Evolutionary conservation across 2,329 filamentous ascomycete genomes (phyloP).

Genomic region (Neonectria magnoliae): DNA sequence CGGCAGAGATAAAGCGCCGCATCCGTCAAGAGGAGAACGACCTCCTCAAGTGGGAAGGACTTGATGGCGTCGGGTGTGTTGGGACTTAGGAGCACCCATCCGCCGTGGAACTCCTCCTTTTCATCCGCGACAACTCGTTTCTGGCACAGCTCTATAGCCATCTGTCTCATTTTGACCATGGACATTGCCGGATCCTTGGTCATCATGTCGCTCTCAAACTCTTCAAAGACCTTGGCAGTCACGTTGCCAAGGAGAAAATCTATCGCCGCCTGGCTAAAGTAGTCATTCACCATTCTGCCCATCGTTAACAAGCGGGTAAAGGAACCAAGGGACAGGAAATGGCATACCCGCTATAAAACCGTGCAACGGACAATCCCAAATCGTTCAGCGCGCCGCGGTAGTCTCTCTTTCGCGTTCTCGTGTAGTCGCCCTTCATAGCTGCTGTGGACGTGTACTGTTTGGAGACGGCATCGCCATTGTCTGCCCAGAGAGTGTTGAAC

Average conservation of each 20-base stretch:
- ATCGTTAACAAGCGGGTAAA: conserved; percentile 22
- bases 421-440: conserved; percentile 96
- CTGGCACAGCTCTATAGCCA: conserved; percentile 88
- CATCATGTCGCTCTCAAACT: conserved; percentile 95
- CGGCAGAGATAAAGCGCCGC: conserved; percentile 87
- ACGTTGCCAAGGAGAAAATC: conserved; percentile 94
- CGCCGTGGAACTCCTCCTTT: conserved; percentile 85
- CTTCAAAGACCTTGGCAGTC: conserved; percentile 84
- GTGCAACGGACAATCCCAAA: conserved; percentile 85
- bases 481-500: conserved; percentile 98
- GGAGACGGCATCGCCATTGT: conserved; percentile 95
- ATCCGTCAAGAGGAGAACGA: conserved; percentile 87
- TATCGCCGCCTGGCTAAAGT: conserved; percentile 94
- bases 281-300: conserved; percentile 93
- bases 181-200: conserved; percentile 91
- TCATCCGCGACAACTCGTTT: conserved; percentile 86
- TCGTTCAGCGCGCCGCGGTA: conserved; percentile 93
- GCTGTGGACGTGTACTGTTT: conserved; percentile 96
- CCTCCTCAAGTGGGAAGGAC: conserved; percentile 84
- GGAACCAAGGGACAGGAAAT: background rate
- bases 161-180: conserved; percentile 82
- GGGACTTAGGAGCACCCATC: conserved; percentile 89
- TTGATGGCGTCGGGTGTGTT: conserved; percentile 74
- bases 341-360: conserved; percentile 73
- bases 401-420: conserved; percentile 87